A percentile compares a stretch with the other conserved stretches of the same genome.
Evolutionary conservation across 768 basidiomycete genomes (phyloP).

Genomic region (Hericium erinaceus): DNA sequence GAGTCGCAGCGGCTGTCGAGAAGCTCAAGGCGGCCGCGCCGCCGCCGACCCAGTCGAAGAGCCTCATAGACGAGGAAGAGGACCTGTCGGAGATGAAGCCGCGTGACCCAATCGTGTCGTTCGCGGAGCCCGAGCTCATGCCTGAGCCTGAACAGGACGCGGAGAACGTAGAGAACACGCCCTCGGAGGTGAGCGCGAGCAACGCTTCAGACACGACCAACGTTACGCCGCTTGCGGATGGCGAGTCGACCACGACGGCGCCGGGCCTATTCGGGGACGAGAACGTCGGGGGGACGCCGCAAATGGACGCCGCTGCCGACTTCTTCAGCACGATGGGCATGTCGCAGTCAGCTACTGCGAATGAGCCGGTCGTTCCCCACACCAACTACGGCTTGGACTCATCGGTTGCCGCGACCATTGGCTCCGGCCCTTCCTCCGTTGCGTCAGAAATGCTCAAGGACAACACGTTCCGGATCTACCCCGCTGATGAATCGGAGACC

Average conservation of each 20-base stretch:
- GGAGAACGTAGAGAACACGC: slow-evolving; percentile 45
- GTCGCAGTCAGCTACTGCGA: slow-evolving; percentile 33
- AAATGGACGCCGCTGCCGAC: slow-evolving; percentile 60
- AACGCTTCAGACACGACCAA: slow-evolving; percentile 55
- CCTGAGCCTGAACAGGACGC: slow-evolving; percentile 26
- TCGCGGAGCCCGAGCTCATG: slow-evolving; percentile 63
- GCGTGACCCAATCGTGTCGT: slow-evolving; percentile 75
- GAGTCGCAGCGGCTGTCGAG: slow-evolving; percentile 76
- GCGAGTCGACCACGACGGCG: slow-evolving; percentile 77
- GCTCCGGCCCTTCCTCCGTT: slow-evolving; percentile 82
- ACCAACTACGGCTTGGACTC: slow-evolving; percentile 76
- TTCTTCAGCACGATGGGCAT: slow-evolving; percentile 81
- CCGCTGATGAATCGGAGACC: slow-evolving; percentile 74
- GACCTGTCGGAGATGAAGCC: slow-evolving; percentile 30
- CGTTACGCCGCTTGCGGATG: slow-evolving; percentile 46
- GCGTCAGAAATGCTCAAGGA: slow-evolving; percentile 65
- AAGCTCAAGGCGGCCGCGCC: slow-evolving; percentile 47
- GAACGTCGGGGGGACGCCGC: slow-evolving; percentile 47
- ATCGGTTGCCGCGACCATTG: slow-evolving; percentile 89
- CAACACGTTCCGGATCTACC: slow-evolving; percentile 87
- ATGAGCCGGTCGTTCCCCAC: slow-evolving; percentile 58
- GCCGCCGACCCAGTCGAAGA: slow-evolving; percentile 12
- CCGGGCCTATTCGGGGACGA: slow-evolving; percentile 87
- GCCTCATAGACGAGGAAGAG: slow-evolving; percentile 22
- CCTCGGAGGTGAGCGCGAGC: slow-evolving; percentile 65